Base-by-base conservation (phyloP, 768 basidiomycete species). In the Pisolithus albus region DNA sequence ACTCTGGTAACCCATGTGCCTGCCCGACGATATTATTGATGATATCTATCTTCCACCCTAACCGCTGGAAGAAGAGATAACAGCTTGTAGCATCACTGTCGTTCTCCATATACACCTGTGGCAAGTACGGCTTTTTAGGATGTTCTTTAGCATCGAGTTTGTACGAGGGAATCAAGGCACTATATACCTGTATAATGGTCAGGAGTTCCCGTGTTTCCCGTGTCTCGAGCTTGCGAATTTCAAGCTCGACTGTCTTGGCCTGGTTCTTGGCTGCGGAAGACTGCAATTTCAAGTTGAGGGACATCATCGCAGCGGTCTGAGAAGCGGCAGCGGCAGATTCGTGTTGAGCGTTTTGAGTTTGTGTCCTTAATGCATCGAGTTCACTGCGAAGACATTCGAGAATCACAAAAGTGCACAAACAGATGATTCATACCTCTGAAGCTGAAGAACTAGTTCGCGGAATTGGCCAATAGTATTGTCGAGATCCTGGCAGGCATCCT, bases 231-330 rank as follows among this genome's bases (percentile, higher is more conserved):
- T 81, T 84, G 65, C 81, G 82, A 59, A 97, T 71, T 63, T 97
- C 96, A 16, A 94, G 77, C 53, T 98, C 95, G 51, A 98, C 87
- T 13, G 79, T 83, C 66, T 84, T 85, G 5, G 89, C 85, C 60
- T 95, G 94, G 56, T 89, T 88, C 77, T 95, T 96, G 28, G 86
- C 77, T 0, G 88, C 92, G 2, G 92, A 80, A 0, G 89, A 89
- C 66, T 98, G 95, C 5, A 99, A 77, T 65, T 91, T 96, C 66
- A 96, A 78, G 66, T 97, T 98, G 48, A 96, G 75, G 43, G 92
- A 92, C 78, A 98, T 84, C 75, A 97, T 86, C 2, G 89, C 88
- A 3, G 94, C 94, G 0, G 90, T 87, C 61, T 97, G 93, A 1
- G 86, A 88, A 13, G 82, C 85, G 15, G 91, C 88, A 0, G 83